phyloP scores from a whole-genome alignment of 169 alveolate species.

The Eimeria praecox region DNA sequence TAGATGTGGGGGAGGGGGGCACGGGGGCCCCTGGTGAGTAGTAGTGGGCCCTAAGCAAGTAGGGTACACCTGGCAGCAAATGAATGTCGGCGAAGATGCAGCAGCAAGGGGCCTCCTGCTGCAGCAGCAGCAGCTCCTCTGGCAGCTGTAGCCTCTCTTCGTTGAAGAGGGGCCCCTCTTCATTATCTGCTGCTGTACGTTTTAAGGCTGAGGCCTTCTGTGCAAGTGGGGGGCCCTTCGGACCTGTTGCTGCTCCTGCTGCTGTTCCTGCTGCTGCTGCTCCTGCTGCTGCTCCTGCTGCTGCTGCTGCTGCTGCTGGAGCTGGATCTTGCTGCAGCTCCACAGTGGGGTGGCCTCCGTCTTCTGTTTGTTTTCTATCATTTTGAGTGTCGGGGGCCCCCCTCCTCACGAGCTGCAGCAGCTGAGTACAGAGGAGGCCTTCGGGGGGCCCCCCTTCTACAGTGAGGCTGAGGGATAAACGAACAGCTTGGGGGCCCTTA shows the following conservation, averaged over 20 bases:
- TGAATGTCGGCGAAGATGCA: constrained; percentile 2
- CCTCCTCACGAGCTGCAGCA: constrained; percentile 37
- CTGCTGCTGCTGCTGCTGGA: neutral
- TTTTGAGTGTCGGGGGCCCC: neutral
- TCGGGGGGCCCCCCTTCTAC: constrained; percentile 25
- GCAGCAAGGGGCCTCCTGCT: constrained; percentile 1
- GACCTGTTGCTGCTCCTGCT: constrained; percentile 5
- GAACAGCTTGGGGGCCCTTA: neutral
- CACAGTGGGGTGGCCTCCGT: neutral
- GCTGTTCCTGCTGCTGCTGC: too few relatives aligned
- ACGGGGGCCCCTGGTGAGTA: neutral
- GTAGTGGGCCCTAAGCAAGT: neutral
- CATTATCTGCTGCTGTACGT: neutral
- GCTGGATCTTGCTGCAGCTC: constrained; percentile 6
- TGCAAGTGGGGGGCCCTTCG: neutral
- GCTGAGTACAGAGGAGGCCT: neutral
- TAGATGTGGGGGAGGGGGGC: neutral
- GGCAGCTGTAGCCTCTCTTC: neutral
- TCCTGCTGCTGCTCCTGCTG: constrained; percentile 17
- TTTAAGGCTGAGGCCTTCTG: neutral
- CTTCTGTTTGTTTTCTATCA: neutral
- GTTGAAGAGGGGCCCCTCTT: neutral
- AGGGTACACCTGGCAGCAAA: neutral
- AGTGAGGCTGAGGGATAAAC: constrained; percentile 19
- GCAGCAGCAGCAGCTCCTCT: constrained; percentile 35